Evolutionary conservation across 345 rosid species (phyloP).

Genomic region (Aquilaria yunnanensis): DNA sequence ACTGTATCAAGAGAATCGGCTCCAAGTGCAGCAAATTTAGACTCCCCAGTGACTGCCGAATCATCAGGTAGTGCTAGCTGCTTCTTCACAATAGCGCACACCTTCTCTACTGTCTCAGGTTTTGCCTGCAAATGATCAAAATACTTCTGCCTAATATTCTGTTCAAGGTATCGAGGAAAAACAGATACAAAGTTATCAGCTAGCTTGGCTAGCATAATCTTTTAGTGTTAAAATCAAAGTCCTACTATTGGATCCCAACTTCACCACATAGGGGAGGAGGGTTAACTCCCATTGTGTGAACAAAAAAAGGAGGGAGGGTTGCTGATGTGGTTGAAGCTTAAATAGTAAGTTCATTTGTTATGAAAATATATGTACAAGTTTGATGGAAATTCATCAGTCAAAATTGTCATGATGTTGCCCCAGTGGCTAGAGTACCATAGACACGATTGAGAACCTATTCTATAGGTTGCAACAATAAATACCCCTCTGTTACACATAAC

Average conservation of each 20-base stretch:
- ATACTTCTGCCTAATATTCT: neutral
- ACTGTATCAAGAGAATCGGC: constrained; percentile 82
- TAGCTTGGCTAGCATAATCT: neutral
- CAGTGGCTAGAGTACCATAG: no score
- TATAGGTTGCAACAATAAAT: no score
- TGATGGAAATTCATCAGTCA: no score
- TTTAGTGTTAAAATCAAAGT: no score
- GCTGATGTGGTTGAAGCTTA: no score
- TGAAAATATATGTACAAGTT: neutral
- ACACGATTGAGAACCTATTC: no score
- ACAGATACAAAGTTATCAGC: neutral
- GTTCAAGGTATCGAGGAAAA: neutral
- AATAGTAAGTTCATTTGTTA: neutral
- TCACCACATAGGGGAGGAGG: neutral
- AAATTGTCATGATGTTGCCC: no score
- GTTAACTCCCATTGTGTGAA: neutral
- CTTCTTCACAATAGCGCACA: constrained; percentile 52
- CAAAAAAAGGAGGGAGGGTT: neutral
- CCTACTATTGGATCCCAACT: neutral
- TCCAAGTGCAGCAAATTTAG: constrained; percentile 54
- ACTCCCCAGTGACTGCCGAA: constrained; percentile 35
- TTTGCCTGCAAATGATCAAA: constrained; percentile 35
- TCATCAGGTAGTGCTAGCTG: constrained; percentile 45
- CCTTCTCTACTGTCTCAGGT: constrained; percentile 51
- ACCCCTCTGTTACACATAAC: no score